Evolutionary conservation across 2,329 filamentous ascomycete species (phyloP).

Genomic region (Grosmannia penicillata): DNA sequence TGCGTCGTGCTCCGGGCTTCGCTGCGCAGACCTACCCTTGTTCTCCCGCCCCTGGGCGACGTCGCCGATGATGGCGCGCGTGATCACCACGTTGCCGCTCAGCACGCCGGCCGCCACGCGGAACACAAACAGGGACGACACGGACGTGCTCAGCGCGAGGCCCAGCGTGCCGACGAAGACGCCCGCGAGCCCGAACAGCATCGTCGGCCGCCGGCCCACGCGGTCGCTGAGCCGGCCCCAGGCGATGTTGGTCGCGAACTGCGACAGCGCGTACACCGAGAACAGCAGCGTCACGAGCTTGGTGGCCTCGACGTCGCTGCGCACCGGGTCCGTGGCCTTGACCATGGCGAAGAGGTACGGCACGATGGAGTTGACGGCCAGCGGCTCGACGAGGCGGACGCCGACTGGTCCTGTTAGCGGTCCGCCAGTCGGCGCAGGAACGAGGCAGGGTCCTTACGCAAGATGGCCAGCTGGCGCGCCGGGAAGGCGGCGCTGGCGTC

Average conservation of each 20-base stretch:
- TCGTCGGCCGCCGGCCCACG: conserved; percentile 5
- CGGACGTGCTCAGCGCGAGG: conserved; percentile 1
- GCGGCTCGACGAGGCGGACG: conserved; percentile 7
- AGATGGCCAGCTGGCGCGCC: not conserved
- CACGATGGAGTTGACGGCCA: conserved; percentile 7
- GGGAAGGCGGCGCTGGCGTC: no score
- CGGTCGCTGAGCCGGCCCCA: conserved; percentile 7
- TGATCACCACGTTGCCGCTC: conserved; percentile 8
- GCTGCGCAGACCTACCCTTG: conserved; percentile 1
- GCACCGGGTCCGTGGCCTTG: not conserved
- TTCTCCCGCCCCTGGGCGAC: conserved; percentile 7
- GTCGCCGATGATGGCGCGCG: conserved; percentile 8
- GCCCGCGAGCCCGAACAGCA: conserved; percentile 4
- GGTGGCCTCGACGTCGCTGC: conserved; percentile 5
- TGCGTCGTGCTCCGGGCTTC: no score
- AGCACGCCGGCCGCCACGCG: conserved; percentile 4
- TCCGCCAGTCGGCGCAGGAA: no score
- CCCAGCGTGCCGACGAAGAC: conserved; percentile 5
- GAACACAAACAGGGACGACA: conserved; percentile 5
- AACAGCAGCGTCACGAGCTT: conserved; percentile 4
- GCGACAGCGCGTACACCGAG: conserved; percentile 3
- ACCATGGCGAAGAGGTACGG: conserved; percentile 7
- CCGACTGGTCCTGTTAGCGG: no score
- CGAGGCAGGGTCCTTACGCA: not conserved
- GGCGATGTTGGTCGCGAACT: conserved; percentile 6